phyloP scores from a whole-genome alignment of 768 basidiomycete genomes.

The Suillus ampliporus region DNA sequence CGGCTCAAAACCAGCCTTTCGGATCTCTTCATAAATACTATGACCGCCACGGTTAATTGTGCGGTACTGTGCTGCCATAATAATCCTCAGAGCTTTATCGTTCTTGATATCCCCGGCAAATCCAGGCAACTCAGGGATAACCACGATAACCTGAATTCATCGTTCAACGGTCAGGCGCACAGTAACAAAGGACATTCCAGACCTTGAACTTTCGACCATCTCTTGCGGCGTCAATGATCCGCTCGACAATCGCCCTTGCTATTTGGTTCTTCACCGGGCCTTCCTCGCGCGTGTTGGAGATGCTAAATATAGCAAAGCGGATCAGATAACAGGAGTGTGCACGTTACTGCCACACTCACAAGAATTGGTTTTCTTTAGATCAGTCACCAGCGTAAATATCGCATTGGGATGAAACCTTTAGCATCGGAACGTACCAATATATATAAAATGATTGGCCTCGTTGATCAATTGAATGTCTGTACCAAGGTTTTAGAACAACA shows the following conservation, averaged over 20 bases:
- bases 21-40: constrained; percentile 85
- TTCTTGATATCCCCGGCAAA: constrained; percentile 85
- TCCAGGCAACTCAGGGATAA: constrained; percentile 91
- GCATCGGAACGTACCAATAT: constrained; percentile 71
- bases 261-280: constrained; percentile 83
- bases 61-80: constrained; percentile 88
- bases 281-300: constrained; percentile 70
- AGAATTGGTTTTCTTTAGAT: constrained; percentile 78
- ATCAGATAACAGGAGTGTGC: constrained; percentile 12
- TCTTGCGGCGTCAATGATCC: constrained; percentile 82
- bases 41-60: constrained; percentile 90
- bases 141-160: constrained; percentile 69
- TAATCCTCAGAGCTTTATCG: constrained; percentile 68
- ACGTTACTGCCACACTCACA: constrained; percentile 53
- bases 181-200: constrained; percentile 7
- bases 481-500: constrained; percentile 7
- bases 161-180: not conserved
- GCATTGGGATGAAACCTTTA: constrained; percentile 1
- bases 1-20: constrained; percentile 81
- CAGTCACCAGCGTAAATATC: constrained; percentile 13
- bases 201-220: constrained; percentile 81
- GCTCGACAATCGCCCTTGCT: constrained; percentile 79
- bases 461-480: constrained; percentile 79
- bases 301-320: constrained; percentile 48
- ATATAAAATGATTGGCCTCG: constrained; percentile 88